Conservation (phyloP, 139 green algal species). For the Picochlorum sp. region DNA sequence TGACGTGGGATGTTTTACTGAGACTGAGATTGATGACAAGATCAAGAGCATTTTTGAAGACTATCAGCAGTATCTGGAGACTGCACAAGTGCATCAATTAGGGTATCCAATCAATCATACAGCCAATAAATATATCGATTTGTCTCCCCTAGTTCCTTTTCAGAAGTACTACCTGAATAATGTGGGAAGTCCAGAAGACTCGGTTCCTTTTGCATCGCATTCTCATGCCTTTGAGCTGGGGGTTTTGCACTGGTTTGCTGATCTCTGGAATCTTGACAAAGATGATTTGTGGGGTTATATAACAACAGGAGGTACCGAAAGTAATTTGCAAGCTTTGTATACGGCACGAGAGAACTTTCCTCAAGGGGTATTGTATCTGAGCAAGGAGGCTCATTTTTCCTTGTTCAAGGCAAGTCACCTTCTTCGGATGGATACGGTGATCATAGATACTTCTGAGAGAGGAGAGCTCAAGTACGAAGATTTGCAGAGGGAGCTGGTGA, state of each 20-base stretch:
- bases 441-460: background rate
- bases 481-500: background rate
- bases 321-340: conserved; percentile 1
- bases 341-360: background rate
- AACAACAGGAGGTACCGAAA: background rate
- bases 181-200: background rate
- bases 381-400: background rate
- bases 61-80: background rate
- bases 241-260: background rate
- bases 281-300: conserved; percentile 1
- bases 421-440: background rate
- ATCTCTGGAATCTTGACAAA: background rate
- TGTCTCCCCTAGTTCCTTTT: background rate
- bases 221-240: background rate
- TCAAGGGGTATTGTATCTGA: background rate
- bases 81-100: background rate
- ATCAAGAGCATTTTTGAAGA: background rate
- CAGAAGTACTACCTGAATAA: background rate
- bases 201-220: background rate
- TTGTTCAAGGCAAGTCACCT: background rate
- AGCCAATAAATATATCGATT: background rate
- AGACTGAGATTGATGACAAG: background rate
- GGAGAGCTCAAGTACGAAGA: background rate
- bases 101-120: background rate
- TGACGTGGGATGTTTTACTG: background rate